These are phyloP conservation scores for Saccharomyces hybrid DNA, from an alignment of 1,139 yeast species.

Conservation along the genomic window DNA sequence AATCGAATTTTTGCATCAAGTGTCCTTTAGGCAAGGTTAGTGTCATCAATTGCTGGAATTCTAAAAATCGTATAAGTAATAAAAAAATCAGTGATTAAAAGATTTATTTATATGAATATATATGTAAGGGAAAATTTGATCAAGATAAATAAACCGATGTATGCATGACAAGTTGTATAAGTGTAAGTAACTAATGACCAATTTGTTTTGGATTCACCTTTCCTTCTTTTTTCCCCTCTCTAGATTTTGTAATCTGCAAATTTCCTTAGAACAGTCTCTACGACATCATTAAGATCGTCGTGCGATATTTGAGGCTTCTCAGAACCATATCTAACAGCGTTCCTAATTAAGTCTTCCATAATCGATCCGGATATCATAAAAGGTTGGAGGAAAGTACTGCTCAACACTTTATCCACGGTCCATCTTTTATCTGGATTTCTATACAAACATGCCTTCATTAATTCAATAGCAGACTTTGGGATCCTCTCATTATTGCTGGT, in stretches of 20 bases:
- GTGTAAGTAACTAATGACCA: too few relatives aligned
- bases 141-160: neutral
- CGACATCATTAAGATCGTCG: constrained; percentile 39
- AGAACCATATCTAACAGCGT: constrained; percentile 64
- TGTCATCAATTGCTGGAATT: neutral
- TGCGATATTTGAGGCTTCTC: constrained; percentile 36
- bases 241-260: constrained; percentile 10
- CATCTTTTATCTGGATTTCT: constrained; percentile 66
- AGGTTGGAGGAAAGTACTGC: constrained; percentile 59
- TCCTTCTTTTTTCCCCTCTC: neutral
- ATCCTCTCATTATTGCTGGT: constrained; percentile 60
- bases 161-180: neutral
- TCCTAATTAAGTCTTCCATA: constrained; percentile 62
- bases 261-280: constrained; percentile 46
- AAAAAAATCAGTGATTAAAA: neutral
- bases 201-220: too few relatives aligned
- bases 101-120: neutral
- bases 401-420: constrained; percentile 57
- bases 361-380: constrained; percentile 61
- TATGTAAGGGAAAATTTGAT: neutral
- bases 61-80: too few relatives aligned
- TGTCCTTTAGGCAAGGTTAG: neutral
- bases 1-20: neutral
- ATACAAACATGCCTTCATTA: constrained; percentile 63
- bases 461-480: constrained; percentile 61